phyloP scores from a whole-genome alignment of 805 yeast genomes.

The Tetrapisispora taiwanensis region DNA sequence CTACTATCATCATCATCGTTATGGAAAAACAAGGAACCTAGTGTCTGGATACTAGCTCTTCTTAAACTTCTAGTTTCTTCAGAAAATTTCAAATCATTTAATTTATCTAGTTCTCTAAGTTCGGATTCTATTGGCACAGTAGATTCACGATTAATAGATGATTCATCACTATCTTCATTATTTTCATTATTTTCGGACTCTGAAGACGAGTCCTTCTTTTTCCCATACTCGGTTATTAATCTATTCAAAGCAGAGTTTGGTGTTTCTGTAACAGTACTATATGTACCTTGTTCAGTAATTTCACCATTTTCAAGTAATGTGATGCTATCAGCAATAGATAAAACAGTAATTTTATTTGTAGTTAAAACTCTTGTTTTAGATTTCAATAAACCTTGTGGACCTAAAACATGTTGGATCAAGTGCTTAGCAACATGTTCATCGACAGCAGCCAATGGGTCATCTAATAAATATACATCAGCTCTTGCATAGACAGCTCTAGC shows the following conservation, averaged over 20 bases:
- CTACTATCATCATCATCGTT: constrained; percentile 29
- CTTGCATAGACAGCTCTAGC: constrained; percentile 95
- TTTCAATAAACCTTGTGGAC: constrained; percentile 66
- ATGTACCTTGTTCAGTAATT: constrained; percentile 56
- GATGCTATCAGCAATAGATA: constrained; percentile 62
- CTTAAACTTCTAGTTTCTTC: constrained; percentile 37
- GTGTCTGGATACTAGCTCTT: constrained; percentile 48
- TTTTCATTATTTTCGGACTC: neutral
- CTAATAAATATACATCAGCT: constrained; percentile 83
- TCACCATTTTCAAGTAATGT: constrained; percentile 62
- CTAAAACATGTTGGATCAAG: constrained; percentile 70
- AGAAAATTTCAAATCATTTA: constrained; percentile 20
- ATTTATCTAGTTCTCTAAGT: constrained; percentile 24
- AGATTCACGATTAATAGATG: constrained; percentile 15
- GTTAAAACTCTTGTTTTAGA: constrained; percentile 71
- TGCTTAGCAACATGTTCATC: constrained; percentile 95
- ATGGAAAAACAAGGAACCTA: constrained; percentile 26
- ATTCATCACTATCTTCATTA: constrained; percentile 4
- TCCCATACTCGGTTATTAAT: constrained; percentile 56
- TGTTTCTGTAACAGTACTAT: constrained; percentile 37
- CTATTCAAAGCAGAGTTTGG: constrained; percentile 41
- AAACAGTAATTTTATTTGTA: constrained; percentile 76
- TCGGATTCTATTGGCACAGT: constrained; percentile 22
- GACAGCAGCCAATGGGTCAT: constrained; percentile 92
- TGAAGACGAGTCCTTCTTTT: constrained; percentile 27